These are phyloP conservation scores for Claviceps sp. DNA, from an alignment of 2,329 filamentous ascomycete species.

Conservation along the genomic window DNA sequence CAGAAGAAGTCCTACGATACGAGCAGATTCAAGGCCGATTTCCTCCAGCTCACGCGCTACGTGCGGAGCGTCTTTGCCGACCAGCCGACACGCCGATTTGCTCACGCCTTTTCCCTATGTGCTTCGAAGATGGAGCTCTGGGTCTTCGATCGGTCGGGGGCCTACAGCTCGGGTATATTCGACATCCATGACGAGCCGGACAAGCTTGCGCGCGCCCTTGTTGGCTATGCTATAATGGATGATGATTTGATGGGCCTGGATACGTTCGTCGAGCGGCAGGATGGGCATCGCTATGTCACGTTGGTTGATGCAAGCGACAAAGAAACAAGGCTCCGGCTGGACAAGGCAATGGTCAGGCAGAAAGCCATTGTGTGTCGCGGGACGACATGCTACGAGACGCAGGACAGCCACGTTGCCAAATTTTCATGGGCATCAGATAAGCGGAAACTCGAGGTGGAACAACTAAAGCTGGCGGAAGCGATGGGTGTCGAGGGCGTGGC, in stretches of 20 bases:
- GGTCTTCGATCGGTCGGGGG: constrained; percentile 12
- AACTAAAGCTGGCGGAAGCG: constrained; percentile 8
- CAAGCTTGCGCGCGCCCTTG: constrained; percentile 9
- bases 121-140: constrained; percentile 11
- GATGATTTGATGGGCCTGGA: constrained; percentile 8
- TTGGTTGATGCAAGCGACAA: constrained; percentile 2
- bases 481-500: constrained; percentile 9
- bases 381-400: constrained; percentile 9
- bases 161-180: constrained; percentile 9
- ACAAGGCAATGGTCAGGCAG: constrained; percentile 6
- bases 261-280: constrained; percentile 3
- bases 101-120: constrained; percentile 8
- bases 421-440: constrained; percentile 7
- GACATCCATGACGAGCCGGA: constrained; percentile 9
- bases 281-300: constrained; percentile 1
- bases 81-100: constrained; percentile 12
- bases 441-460: constrained; percentile 6
- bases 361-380: constrained; percentile 8
- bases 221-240: constrained; percentile 10
- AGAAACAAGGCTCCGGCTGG: constrained; percentile 1
- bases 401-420: constrained; percentile 8
- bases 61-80: constrained; percentile 7
- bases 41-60: constrained; percentile 10
- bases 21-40: constrained; percentile 8
- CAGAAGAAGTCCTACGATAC: constrained; percentile 9